phyloP scores from a whole-genome alignment of 805 yeast species.

The Cyberlindnera saturnus region DNA sequence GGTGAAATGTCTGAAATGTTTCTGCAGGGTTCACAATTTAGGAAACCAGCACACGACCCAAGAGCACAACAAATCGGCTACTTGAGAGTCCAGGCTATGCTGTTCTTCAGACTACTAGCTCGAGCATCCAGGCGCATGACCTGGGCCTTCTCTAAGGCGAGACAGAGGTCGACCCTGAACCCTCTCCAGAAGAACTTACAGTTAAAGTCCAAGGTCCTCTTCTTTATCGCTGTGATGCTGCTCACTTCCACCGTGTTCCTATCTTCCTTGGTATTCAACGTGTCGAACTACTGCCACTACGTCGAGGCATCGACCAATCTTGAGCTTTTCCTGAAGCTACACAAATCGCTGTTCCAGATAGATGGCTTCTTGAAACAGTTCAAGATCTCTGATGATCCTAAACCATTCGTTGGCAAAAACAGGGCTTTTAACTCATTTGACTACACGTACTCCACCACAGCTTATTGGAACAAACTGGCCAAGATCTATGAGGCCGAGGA shows the following conservation, averaged over 20 bases:
- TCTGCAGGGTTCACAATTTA: too few relatives aligned
- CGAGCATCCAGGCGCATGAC: too few relatives aligned
- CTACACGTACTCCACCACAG: too few relatives aligned
- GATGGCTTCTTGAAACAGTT: constrained; percentile 16
- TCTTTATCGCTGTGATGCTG: constrained; percentile 16
- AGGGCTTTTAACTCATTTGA: neutral
- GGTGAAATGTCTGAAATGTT: too few relatives aligned
- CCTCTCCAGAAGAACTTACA: constrained; percentile 9
- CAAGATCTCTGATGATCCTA: constrained; percentile 4
- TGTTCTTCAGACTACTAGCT: too few relatives aligned
- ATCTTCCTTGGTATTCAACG: constrained; percentile 14
- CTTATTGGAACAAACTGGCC: too few relatives aligned
- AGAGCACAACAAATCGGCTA: too few relatives aligned
- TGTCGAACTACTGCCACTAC: constrained; percentile 10
- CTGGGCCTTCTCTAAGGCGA: too few relatives aligned
- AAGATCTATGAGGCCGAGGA: constrained; percentile 7
- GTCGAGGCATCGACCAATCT: constrained; percentile 14
- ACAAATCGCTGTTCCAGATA: constrained; percentile 18
- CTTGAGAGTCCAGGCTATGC: too few relatives aligned
- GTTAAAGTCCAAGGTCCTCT: constrained; percentile 19
- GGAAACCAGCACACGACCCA: too few relatives aligned
- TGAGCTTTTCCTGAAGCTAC: constrained; percentile 14
- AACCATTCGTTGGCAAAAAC: neutral
- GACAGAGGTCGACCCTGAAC: too few relatives aligned
- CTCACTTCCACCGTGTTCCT: constrained; percentile 15